phyloP scores from a whole-genome alignment of 2,329 filamentous ascomycete species.

The Phoma sp. region DNA sequence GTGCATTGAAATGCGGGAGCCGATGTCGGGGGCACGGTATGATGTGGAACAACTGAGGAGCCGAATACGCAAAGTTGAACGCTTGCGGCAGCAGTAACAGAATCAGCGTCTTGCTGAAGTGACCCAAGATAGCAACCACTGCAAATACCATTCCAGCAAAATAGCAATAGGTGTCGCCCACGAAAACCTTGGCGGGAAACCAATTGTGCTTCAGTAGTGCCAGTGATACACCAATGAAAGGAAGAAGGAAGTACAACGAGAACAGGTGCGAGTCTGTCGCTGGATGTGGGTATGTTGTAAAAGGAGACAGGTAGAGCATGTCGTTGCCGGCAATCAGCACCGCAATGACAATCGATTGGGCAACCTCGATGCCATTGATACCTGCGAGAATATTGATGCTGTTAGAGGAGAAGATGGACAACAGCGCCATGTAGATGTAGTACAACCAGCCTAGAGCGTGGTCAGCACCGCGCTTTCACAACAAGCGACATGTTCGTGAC shows the following conservation, averaged over 20 bases:
- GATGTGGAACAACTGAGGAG: constrained; percentile 86
- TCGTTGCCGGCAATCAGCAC: constrained; percentile 85
- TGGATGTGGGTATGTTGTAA: constrained; percentile 82
- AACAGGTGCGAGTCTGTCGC: constrained; percentile 96
- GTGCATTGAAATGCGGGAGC: constrained; percentile 84
- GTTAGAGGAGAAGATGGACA: constrained; percentile 98
- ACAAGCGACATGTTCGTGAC: not conserved
- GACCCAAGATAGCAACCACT: constrained; percentile 92
- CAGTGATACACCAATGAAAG: constrained; percentile 89
- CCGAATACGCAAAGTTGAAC: constrained; percentile 95
- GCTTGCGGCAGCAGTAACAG: constrained; percentile 91
- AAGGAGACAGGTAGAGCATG: constrained; percentile 75
- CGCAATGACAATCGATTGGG: constrained; percentile 91
- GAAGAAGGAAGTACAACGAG: constrained; percentile 91
- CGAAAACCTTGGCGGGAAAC: constrained; percentile 94
- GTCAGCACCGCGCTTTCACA: constrained; percentile 22
- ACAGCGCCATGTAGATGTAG: constrained; percentile 94
- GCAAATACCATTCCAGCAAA: constrained; percentile 99
- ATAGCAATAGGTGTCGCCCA: constrained; percentile 99
- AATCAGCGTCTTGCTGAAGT: constrained; percentile 96
- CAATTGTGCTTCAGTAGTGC: constrained; percentile 91
- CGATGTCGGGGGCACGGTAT: constrained; percentile 93
- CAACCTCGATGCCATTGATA: constrained; percentile 98
- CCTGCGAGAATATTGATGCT: constrained; percentile 99
- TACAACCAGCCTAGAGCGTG: constrained; percentile 62